phyloP scores from a whole-genome alignment of 2,329 filamentous ascomycete species.

The Exophiala calicioides region DNA sequence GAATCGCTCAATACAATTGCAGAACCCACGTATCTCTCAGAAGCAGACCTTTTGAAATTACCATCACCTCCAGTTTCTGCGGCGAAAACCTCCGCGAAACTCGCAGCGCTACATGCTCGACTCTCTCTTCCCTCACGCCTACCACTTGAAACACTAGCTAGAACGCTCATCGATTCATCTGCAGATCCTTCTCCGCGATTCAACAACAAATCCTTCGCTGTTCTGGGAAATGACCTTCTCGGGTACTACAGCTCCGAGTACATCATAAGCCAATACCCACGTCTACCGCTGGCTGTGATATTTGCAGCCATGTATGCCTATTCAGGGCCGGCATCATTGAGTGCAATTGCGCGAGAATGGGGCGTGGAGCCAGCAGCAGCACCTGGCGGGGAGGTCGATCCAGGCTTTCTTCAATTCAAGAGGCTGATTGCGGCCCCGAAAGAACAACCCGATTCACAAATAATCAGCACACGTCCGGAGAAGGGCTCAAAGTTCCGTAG shows the following conservation, averaged over 20 bases:
- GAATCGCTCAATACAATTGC: slow-evolving; percentile 34
- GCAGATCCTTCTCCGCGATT: slow-evolving; percentile 77
- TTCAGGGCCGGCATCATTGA: slow-evolving; percentile 71
- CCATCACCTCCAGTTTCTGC: slow-evolving; percentile 71
- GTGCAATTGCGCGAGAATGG: slow-evolving; percentile 78
- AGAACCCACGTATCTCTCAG: slow-evolving; percentile 35
- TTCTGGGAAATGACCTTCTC: slow-evolving; percentile 78
- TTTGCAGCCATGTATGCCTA: slow-evolving; percentile 86
- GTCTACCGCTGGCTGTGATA: slow-evolving; percentile 83
- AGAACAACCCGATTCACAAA: slow-evolving; percentile 37
- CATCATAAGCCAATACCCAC: slow-evolving; percentile 84
- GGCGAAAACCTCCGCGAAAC: slow-evolving; percentile 76
- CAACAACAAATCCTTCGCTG: slow-evolving; percentile 84
- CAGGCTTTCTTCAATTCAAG: slow-evolving; percentile 81
- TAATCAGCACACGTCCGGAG: slow-evolving; percentile 19
- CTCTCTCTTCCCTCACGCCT: slow-evolving; percentile 78
- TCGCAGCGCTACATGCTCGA: slow-evolving; percentile 88
- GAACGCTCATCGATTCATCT: slow-evolving; percentile 80
- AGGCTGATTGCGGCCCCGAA: slow-evolving; percentile 52
- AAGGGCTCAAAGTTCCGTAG: slow-evolving; percentile 54
- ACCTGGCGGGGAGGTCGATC: slow-evolving; percentile 88
- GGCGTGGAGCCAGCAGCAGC: slow-evolving; percentile 85
- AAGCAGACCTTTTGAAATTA: slow-evolving; percentile 47
- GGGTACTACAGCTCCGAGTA: slow-evolving; percentile 87
- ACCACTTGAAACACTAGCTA: slow-evolving; percentile 80